These are phyloP conservation scores for Collariella sp. DNA, from an alignment of 495 filamentous ascomycete genomes.

Conservation along the genomic window DNA sequence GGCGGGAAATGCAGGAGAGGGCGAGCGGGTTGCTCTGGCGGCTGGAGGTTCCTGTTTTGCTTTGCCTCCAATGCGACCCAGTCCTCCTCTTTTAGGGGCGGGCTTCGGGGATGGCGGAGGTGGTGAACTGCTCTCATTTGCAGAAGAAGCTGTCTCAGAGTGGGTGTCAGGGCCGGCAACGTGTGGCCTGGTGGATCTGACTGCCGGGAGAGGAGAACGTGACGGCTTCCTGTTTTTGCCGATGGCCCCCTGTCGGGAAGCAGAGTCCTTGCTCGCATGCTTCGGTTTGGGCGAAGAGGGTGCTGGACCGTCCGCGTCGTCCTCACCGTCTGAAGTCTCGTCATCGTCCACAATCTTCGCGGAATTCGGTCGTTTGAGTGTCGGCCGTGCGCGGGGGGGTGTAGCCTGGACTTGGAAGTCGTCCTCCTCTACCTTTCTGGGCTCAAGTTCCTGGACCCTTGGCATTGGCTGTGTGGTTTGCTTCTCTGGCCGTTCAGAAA, in stretches of 20 bases:
- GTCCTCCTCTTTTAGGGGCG: constrained; percentile 19
- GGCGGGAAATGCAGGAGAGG: constrained; percentile 9
- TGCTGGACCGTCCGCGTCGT: constrained; percentile 14
- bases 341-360: constrained; percentile 19
- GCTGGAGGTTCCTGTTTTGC: constrained; percentile 2
- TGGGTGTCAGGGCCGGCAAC: neutral
- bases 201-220: constrained; percentile 10
- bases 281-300: neutral
- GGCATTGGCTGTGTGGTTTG: constrained; percentile 22
- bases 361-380: neutral
- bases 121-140: constrained; percentile 14
- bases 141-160: constrained; percentile 38
- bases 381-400: constrained; percentile 24
- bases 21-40: constrained; percentile 9
- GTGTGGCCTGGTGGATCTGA: neutral
- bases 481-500: constrained; percentile 19
- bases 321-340: constrained; percentile 32
- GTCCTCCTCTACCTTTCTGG: constrained; percentile 21
- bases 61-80: constrained; percentile 40
- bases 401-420: constrained; percentile 47
- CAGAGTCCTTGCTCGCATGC: neutral
- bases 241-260: constrained; percentile 21
- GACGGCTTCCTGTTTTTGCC: constrained; percentile 20
- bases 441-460: neutral
- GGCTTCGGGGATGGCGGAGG: constrained; percentile 15